Evolutionary conservation across 2,329 filamentous ascomycete genomes (phyloP), one percentile per base, ranked within the genome.

Genomic region (Fusarium proliferatum): DNA sequence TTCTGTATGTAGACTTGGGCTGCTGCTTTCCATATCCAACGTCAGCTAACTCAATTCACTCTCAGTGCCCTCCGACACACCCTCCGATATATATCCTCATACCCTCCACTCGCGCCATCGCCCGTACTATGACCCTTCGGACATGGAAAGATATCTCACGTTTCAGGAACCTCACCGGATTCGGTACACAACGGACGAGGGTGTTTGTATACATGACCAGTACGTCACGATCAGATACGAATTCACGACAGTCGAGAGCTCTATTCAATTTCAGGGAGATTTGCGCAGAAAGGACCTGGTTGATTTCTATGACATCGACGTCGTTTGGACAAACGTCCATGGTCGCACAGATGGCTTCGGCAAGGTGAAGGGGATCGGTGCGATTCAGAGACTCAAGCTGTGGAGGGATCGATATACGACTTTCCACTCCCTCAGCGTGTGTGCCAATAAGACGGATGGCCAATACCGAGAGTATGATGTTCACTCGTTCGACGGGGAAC

Each of bases 271-370:
- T 66, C 86, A 88, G 68, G 81, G 86, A 57, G 86, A 88, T 61
- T 73, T 88, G 42, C 83, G 86, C 28, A 78, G 81, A 36, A 85
- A 85, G 74, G 84, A 87, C 48, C 76, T 88, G 28, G 75, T 88
- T 38, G 86, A 85, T 72, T 88, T 86, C 77, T 88, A 85, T 63
- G 86, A 88, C 65, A 82, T 87, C 38, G 86, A 88, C 68, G 86
- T 88, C 15, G 81, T 86, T 41, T 88, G 86, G 86, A 86, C 86
- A 28, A 86, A 88, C 69, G 78, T 81, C 8, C 85, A 88, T 67
- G 81, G 84, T 52, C 82, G 86, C 43, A 87, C 85, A 6, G 86
- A 88, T 76, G 78, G 82, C 21, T 87, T 87, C 67, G 86, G 86
- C 51, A 87, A 84, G 38, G 82, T 88, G 17, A 84, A 84, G 63